Evolutionary conservation across 192 early-diverging fungal genomes (phyloP).

Genomic region (Gigaspora rosea): DNA sequence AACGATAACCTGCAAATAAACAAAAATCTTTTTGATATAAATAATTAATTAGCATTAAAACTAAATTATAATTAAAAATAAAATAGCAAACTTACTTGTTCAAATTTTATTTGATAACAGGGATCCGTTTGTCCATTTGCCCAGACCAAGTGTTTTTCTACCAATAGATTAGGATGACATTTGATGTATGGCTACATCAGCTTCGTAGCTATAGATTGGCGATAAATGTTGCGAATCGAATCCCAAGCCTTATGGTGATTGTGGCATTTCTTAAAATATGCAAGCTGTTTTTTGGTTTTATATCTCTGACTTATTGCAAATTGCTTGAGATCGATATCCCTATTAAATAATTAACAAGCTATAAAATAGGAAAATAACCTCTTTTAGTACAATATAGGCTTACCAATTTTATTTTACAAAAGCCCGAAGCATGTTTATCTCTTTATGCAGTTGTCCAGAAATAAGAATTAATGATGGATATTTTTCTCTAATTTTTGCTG

Average conservation of each 20-base stretch:
- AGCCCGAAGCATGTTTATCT: too few species aligned
- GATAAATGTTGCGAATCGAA: not conserved
- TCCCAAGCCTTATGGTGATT: not conserved
- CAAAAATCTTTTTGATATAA: slow-evolving; percentile 12
- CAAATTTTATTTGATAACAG: slow-evolving; percentile 15
- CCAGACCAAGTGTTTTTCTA: slow-evolving; percentile 11
- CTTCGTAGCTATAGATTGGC: not conserved
- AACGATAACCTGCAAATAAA: slow-evolving; percentile 7
- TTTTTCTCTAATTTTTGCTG: too few species aligned
- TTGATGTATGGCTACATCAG: not conserved
- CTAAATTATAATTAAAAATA: not conserved
- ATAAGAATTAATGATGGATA: too few species aligned
- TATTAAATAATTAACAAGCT: not conserved
- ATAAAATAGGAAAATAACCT: not conserved
- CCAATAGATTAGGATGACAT: not conserved
- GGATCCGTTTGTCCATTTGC: slow-evolving; percentile 12
- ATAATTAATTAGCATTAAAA: not conserved
- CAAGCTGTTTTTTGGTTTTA: not conserved
- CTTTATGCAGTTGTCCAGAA: too few species aligned
- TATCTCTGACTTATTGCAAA: not conserved
- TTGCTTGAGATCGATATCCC: slow-evolving; percentile 12
- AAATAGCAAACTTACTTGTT: not conserved
- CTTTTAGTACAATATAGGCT: not conserved
- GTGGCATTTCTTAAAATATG: slow-evolving; percentile 5
- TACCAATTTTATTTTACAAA: too few species aligned